These are phyloP conservation scores for Raphanus raphanistrum DNA, from an alignment of 345 rosid genomes.

Conservation along the genomic window DNA sequence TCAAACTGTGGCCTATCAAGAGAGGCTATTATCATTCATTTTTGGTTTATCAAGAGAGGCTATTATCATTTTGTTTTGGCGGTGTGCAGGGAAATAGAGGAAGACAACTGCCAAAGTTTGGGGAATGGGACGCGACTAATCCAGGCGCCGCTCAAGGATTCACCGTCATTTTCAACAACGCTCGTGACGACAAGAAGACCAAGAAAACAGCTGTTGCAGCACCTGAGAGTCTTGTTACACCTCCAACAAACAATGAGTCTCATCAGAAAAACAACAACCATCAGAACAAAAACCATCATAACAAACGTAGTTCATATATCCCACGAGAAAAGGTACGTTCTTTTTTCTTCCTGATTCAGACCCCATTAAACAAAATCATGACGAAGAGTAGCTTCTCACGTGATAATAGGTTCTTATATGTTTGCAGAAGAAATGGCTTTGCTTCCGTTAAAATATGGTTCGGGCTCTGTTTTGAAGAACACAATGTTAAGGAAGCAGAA, in stretches of 20 bases:
- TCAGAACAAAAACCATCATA: background rate
- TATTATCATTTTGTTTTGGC: background rate
- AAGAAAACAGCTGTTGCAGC: constrained; percentile 47
- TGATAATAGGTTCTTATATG: background rate
- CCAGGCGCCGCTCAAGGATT: constrained; percentile 94
- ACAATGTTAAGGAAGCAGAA: constrained; percentile 17
- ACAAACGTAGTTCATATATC: constrained; percentile 22
- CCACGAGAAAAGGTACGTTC: constrained; percentile 30
- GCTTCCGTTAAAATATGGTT: constrained; percentile 31
- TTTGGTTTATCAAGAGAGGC: background rate
- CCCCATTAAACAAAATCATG: background rate
- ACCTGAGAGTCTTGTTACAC: constrained; percentile 34
- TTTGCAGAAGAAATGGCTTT: constrained; percentile 45
- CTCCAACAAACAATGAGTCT: constrained; percentile 21
- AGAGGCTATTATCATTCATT: no score
- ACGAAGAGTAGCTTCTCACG: background rate
- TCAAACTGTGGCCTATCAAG: no score
- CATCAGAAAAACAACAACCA: constrained; percentile 13
- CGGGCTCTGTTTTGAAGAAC: background rate
- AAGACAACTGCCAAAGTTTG: constrained; percentile 88
- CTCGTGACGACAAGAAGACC: constrained; percentile 92
- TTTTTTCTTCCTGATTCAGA: background rate
- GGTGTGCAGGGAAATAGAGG: constrained; percentile 63
- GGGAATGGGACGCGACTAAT: constrained; percentile 96
- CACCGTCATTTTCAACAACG: constrained; percentile 91